Base-by-base conservation (phyloP, 768 basidiomycete species). In the Botryobasidium botryosum region DNA sequence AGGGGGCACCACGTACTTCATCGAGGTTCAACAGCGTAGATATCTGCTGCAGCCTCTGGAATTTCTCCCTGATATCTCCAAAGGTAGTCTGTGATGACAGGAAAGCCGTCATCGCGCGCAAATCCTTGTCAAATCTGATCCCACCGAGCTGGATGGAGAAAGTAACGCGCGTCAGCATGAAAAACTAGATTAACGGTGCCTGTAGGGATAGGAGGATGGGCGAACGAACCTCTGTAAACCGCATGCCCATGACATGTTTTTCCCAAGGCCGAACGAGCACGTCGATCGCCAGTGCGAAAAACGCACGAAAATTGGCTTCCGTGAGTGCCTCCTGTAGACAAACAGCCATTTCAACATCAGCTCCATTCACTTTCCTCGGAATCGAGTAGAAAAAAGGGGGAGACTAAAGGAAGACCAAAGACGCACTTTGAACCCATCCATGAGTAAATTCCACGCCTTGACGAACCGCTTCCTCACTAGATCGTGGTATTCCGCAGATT, bases 231-330 rank as follows among this genome's bases (percentile, higher is more conserved):
- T 97, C 92, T 8, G 84, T 84, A 57, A 83, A 96, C 61, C 72
- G 79, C 55, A 92, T 68, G 1, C 74, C 69, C 53, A 77, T 67
- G 18, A 90, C 66, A 52, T 77, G 73, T 59, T 85, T 92, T 63
- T 99, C 94, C 90, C 90, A 96, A 35, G 90, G 91, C 38, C 85
- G 70, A n/a, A 94, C 74, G 17, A 97, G 65, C 5, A 84, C 74
- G 56, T 92, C 90, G 13, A 97, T 69, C 0, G 78, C 77, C 29
- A 92, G 70, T 6, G 75, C 74, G 56, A 91, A 92, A 62, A 97
- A 78, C 20, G 78, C 57, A 7, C 82, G 78, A 57, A 81, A 94
- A 59, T 96, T 97, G 38, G 62, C 68, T 46, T 92, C 86, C 0
- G 88, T 92, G 57, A 94, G 79, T 0, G 74, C 66, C 37, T 85